These are phyloP conservation scores for Periconia digitata DNA, from an alignment of 2,329 filamentous ascomycete genomes.

Conservation along the genomic window DNA sequence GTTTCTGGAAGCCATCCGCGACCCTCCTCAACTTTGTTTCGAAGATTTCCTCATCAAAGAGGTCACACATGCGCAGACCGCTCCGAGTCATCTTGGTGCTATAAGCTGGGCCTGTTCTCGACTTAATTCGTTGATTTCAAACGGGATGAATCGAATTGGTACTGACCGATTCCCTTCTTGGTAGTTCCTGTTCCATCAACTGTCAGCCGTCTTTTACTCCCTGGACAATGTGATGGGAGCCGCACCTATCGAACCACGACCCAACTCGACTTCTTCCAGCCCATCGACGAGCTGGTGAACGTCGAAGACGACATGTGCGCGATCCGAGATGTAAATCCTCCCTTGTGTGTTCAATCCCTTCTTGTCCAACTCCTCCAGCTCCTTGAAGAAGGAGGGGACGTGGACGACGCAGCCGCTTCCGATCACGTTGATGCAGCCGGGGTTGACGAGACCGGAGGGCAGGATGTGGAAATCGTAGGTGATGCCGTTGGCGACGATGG, in stretches of 20 bases:
- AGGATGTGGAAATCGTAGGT: conserved; percentile 50
- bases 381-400: conserved; percentile 67
- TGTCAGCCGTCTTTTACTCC: conserved; percentile 22
- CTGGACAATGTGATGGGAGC: conserved; percentile 10
- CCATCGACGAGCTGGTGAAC: conserved; percentile 70
- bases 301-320: conserved; percentile 65
- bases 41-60: conserved; percentile 68
- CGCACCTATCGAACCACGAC: conserved; percentile 48
- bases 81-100: conserved; percentile 66
- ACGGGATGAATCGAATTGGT: background rate
- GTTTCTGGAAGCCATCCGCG: conserved; percentile 64
- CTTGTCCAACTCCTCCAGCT: conserved; percentile 61
- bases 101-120: conserved; percentile 55
- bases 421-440: conserved; percentile 71
- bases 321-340: conserved; percentile 65
- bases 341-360: conserved; percentile 62
- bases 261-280: conserved; percentile 61
- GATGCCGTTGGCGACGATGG: conserved; percentile 48
- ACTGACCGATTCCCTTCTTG: conserved; percentile 51
- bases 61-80: conserved; percentile 66
- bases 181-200: conserved; percentile 51
- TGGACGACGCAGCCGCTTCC: conserved; percentile 68
- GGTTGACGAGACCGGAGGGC: conserved; percentile 69
- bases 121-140: conserved; percentile 2
- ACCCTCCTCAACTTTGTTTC: conserved; percentile 66